A percentile compares a stretch with the other conserved stretches of the same genome.
Conservation (phyloP, 352 stramenopile genomes). For the Aphanomyces astaci region DNA sequence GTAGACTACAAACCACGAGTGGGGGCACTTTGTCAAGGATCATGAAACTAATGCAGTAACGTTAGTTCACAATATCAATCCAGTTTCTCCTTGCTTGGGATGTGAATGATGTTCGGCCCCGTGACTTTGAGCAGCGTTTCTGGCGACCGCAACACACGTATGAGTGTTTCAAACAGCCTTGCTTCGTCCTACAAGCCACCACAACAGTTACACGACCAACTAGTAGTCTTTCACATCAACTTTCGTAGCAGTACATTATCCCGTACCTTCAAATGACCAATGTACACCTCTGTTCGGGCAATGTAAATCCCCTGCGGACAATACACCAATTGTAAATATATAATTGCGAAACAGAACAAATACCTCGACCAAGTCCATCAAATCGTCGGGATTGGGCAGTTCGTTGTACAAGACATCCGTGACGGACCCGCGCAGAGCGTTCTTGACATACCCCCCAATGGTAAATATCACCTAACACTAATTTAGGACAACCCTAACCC, state of each 20-base stretch:
- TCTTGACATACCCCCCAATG: slow-evolving; percentile 74
- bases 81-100: slow-evolving; percentile 77
- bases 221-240: background rate
- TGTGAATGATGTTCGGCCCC: slow-evolving; percentile 79
- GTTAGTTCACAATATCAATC: too few relatives aligned
- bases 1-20: too few relatives aligned
- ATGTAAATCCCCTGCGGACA: slow-evolving; percentile 73
- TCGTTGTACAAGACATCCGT: slow-evolving; percentile 78
- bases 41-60: too few relatives aligned
- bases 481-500: background rate
- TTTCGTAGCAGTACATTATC: too few relatives aligned
- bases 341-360: background rate
- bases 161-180: slow-evolving; percentile 79
- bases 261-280: slow-evolving; percentile 69
- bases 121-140: slow-evolving; percentile 82
- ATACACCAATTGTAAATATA: background rate
- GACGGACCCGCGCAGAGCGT: slow-evolving; percentile 71
- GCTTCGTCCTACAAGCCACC: slow-evolving; percentile 58
- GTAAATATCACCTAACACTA: slow-evolving; percentile 49
- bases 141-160: slow-evolving; percentile 73
- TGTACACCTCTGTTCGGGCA: slow-evolving; percentile 67
- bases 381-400: slow-evolving; percentile 69
- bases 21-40: too few relatives aligned
- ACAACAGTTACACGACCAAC: background rate
- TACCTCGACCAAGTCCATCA: slow-evolving; percentile 68